A percentile compares a stretch with the other conserved stretches of the same genome.
These are phyloP conservation scores for Erodium texanum DNA, from an alignment of 441 rosid species.

Conservation along the genomic window DNA sequence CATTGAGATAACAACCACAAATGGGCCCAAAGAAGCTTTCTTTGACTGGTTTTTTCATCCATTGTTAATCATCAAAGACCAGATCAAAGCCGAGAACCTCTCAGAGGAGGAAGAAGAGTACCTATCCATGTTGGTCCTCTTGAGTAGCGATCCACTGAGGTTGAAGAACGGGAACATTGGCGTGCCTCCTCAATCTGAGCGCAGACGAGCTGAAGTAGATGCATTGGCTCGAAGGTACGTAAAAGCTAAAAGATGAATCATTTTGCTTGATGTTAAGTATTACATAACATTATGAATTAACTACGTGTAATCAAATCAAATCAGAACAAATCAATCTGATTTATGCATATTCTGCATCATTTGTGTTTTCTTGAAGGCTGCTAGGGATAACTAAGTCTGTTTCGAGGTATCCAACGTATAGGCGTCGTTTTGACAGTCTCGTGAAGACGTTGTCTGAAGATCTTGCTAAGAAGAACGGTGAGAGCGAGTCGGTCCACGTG, in stretches of 20 bases:
- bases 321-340: too few relatives aligned
- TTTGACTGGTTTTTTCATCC: conserved; percentile 91
- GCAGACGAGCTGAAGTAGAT: conserved; percentile 64
- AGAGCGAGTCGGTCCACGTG: conserved; percentile 17
- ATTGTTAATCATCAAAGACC: conserved; percentile 72
- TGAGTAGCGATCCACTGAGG: conserved; percentile 51
- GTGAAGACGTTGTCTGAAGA: conserved; percentile 52
- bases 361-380: conserved; percentile 34
- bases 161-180: conserved; percentile 42
- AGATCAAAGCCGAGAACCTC: conserved; percentile 65
- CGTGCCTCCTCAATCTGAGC: conserved; percentile 54
- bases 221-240: conserved; percentile 85
- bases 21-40: conserved; percentile 63
- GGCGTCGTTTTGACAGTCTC: conserved; percentile 50
- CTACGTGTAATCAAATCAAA: too few relatives aligned
- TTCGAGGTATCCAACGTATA: conserved; percentile 81
- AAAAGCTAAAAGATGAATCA: not conserved
- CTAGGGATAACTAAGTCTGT: conserved; percentile 73
- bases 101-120: conserved; percentile 65
- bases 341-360: too few relatives aligned
- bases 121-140: conserved; percentile 59
- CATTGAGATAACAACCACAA: conserved; percentile 56
- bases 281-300: too few relatives aligned
- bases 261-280: too few relatives aligned
- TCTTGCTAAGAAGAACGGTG: conserved; percentile 41